Base-by-base conservation (phyloP, 129 eudicot genomes). In the Dittrichia graveolens region DNA sequence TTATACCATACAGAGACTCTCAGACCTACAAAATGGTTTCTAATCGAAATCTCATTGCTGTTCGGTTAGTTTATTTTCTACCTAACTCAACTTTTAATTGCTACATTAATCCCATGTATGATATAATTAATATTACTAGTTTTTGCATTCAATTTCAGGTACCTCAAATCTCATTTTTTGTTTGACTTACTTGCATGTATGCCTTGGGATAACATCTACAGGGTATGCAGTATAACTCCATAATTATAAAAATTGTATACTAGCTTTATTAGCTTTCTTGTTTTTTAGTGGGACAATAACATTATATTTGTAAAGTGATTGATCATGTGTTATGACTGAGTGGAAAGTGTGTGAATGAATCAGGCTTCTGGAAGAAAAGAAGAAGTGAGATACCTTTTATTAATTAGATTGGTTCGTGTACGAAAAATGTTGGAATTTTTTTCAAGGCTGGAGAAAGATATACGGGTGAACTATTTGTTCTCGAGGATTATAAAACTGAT, bases 131-230 rank as follows among this genome's bases (percentile, higher is more conserved):
- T 16, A 14, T 31, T 47, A 45, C 15, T 49, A 18, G 45, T 43
- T 38, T 44, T 42, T 78, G 74, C 89, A 24, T 24, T 24, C 31
- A 24, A 24, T 24, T 24, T 24, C 31, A 95, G 99, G 94, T 95
- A 95, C 78, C 67, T 95, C 37, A 88, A 78, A 71, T 85, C 97
- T 67, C 77, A 87, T 78, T 95, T 90, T 73, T 11, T 90, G 44
- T 13, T 85, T 37, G 97, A 95, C 68, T 47, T 90, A 52, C 96
- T 95, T 57, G 88, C 85, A 24, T 95, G 99, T 46, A 40, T 95
- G 83, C 99, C 99, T 61, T 95, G 99, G 99, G 97, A 90, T 85
- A 50, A 78, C 74, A 86, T 95, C 61, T 95, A 88, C 73, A 86
- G 86, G 96, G 99, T 95, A 71, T 48, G 70, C 64, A 38, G n/a